Percentiles rank a stretch among this genome's conserved stretches.
These are phyloP conservation scores for Suhomyces atakaporum DNA, from an alignment of 1,139 yeast genomes.

Conservation along the genomic window DNA sequence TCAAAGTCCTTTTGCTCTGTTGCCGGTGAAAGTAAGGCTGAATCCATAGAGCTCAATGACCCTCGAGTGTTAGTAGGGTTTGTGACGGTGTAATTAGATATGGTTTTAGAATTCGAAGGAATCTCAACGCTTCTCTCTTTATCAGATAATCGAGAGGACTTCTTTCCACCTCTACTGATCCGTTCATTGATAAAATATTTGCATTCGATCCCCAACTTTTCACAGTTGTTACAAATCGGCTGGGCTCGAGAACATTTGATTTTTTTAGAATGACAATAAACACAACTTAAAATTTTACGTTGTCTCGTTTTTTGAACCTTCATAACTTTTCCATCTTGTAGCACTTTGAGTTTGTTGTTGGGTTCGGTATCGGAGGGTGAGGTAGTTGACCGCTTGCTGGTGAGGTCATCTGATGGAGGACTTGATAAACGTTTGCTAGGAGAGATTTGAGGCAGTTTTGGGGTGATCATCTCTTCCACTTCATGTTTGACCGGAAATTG, in stretches of 20 bases:
- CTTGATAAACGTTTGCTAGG: not conserved
- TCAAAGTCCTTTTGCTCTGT: not conserved
- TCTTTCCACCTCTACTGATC: conserved; percentile 50
- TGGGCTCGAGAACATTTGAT: conserved; percentile 57
- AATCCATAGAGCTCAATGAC: conserved; percentile 9
- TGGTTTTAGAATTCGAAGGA: not conserved
- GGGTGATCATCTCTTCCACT: not conserved
- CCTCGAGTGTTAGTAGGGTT: not conserved
- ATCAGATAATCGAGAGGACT: conserved; percentile 20
- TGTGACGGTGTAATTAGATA: conserved; percentile 1
- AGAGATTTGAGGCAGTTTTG: not conserved
- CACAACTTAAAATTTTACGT: conserved; percentile 56
- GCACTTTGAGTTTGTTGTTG: conserved; percentile 17
- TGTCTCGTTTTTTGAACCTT: conserved; percentile 63
- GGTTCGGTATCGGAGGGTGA: not conserved
- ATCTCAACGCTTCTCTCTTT: conserved; percentile 6
- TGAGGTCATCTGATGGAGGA: not conserved
- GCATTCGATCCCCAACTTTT: conserved; percentile 45
- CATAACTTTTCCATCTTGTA: conserved; percentile 51
- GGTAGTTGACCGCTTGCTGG: not conserved
- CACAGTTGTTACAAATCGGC: conserved; percentile 53
- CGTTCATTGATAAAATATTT: conserved; percentile 59
- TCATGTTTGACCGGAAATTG: not conserved
- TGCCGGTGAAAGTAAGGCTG: conserved; percentile 6
- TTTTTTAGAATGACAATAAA: conserved; percentile 62